Evolutionary conservation across 169 alveolate genomes (phyloP), one percentile per base, ranked within the genome.

Genomic region (Theileria annulata): DNA sequence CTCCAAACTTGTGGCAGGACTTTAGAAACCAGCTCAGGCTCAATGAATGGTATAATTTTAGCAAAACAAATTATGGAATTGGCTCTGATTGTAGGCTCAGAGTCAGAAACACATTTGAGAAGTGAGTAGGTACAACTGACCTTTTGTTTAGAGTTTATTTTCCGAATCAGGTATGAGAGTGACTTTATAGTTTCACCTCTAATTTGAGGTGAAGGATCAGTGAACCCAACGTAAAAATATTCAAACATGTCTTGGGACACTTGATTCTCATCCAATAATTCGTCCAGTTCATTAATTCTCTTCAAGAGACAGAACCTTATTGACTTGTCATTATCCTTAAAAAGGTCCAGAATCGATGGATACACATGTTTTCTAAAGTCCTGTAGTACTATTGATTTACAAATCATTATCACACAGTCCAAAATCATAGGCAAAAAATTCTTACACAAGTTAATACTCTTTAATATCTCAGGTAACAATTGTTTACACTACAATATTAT

Each of bases 11-110:
- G 90, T n/a, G 90, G 91, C 6, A 89, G 67, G 33, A 86, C 86
- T 58, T 86, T 89, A n/a, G 77, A 85, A 8, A 81, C 68, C 54
- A 77, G 72, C 42, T 89, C 94, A 0, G 58, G 68, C 49, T 78
- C 79, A 27, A 89, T 66, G 69, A 82, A 79, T 6, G 90, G 88
- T 33, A 88, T 80, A 31, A 89, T 89, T 71, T 89, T 89, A 9
- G 94, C 92, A 28, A 89, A 71, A 69, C 94, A 89, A 23, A 89
- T 89, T 35, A 89, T 89, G n/a, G 91, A 35, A 69, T 89, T 89
- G 12, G 84, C 83, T 71, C 85, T 81, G 48, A 86, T 87, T 27
- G 91, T 86, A 37, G 81, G 87, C 62, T 89, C 92, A 19, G 58
- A 62, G 47, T 89, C 92, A 54, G 76, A 87, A 54, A 86, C 80